phyloP scores from a whole-genome alignment of 495 filamentous ascomycete species.

The Hyaloscypha variabilis region DNA sequence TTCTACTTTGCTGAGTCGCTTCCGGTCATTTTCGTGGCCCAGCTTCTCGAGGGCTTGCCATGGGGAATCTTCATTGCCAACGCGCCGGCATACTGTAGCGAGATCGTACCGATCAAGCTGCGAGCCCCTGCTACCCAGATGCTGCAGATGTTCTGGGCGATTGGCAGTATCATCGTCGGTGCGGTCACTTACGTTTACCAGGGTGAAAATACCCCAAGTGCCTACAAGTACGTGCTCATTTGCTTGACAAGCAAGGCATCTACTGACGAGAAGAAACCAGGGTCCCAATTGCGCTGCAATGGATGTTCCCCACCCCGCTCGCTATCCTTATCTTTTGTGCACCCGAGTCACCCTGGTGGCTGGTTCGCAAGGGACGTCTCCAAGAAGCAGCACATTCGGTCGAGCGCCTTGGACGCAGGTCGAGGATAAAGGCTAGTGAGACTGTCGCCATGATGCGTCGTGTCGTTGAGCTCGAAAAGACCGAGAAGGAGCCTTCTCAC shows the following conservation, averaged over 20 bases:
- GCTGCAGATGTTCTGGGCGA: slow-evolving; percentile 69
- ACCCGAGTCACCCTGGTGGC: slow-evolving; percentile 55
- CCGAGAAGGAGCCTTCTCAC: slow-evolving; percentile 52
- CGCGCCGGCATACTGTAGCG: slow-evolving; percentile 47
- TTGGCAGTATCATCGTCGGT: slow-evolving; percentile 65
- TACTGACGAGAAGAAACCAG: slow-evolving; percentile 43
- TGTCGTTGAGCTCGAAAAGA: slow-evolving; percentile 61
- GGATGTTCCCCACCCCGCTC: slow-evolving; percentile 56
- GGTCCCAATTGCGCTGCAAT: slow-evolving; percentile 58
- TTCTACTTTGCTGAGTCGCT: slow-evolving; percentile 54
- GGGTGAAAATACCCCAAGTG: neutral
- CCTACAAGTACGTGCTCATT: slow-evolving; percentile 38
- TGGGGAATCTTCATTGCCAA: slow-evolving; percentile 68
- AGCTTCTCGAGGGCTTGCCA: slow-evolving; percentile 66
- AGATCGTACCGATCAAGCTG: slow-evolving; percentile 22
- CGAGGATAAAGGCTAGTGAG: slow-evolving; percentile 33
- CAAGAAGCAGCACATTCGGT: slow-evolving; percentile 53
- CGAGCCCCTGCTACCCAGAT: slow-evolving; percentile 22
- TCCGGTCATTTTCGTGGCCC: slow-evolving; percentile 47
- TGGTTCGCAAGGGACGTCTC: slow-evolving; percentile 57
- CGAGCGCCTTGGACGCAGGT: slow-evolving; percentile 45
- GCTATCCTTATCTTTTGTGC: slow-evolving; percentile 43
- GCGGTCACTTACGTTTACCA: slow-evolving; percentile 47
- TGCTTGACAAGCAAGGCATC: slow-evolving; percentile 25
- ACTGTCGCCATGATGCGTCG: slow-evolving; percentile 59